Percentiles rank a stretch among this genome's conserved stretches.
phyloP scores from a whole-genome alignment of 768 basidiomycete species.

The Russula lepida region DNA sequence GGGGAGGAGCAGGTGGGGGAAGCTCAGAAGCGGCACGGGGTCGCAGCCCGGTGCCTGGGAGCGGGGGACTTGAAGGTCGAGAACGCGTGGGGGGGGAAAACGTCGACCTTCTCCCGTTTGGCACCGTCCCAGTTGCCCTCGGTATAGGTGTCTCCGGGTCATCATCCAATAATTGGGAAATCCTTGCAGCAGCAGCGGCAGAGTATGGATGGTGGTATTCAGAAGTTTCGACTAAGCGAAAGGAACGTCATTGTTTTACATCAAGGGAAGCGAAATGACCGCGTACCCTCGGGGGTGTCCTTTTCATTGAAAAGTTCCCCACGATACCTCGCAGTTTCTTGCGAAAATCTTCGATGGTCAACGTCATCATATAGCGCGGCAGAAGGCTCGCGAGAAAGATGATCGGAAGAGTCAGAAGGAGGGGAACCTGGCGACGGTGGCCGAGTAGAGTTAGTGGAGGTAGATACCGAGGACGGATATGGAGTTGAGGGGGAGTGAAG shows the following conservation, averaged over 20 bases:
- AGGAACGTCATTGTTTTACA: neutral
- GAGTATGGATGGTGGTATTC: slow-evolving; percentile 23
- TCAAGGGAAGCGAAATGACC: neutral
- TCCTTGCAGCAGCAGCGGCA: slow-evolving; percentile 15
- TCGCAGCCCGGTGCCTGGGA: slow-evolving; percentile 26
- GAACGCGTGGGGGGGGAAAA: slow-evolving; percentile 23
- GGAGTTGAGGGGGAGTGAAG: slow-evolving; percentile 54
- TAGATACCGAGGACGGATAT: slow-evolving; percentile 37
- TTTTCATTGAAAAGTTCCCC: slow-evolving; percentile 14
- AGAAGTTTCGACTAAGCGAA: slow-evolving; percentile 1
- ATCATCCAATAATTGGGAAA: slow-evolving; percentile 6
- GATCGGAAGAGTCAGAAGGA: slow-evolving; percentile 41
- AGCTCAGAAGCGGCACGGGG: slow-evolving; percentile 51
- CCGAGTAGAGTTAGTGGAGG: slow-evolving; percentile 42
- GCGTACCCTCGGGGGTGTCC: slow-evolving; percentile 8
- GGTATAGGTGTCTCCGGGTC: slow-evolving; percentile 16
- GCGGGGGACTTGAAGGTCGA: slow-evolving; percentile 20
- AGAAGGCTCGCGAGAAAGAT: slow-evolving; percentile 27
- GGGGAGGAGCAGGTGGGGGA: slow-evolving; percentile 59
- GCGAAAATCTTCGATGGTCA: slow-evolving; percentile 20
- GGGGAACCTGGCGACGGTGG: slow-evolving; percentile 47
- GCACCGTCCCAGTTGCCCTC: neutral
- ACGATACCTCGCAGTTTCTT: slow-evolving; percentile 22
- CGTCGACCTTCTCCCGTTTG: slow-evolving; percentile 16
- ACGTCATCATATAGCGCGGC: slow-evolving; percentile 24